Evolutionary conservation across 768 basidiomycete genomes (phyloP).

Genomic region (Boletales sp.): DNA sequence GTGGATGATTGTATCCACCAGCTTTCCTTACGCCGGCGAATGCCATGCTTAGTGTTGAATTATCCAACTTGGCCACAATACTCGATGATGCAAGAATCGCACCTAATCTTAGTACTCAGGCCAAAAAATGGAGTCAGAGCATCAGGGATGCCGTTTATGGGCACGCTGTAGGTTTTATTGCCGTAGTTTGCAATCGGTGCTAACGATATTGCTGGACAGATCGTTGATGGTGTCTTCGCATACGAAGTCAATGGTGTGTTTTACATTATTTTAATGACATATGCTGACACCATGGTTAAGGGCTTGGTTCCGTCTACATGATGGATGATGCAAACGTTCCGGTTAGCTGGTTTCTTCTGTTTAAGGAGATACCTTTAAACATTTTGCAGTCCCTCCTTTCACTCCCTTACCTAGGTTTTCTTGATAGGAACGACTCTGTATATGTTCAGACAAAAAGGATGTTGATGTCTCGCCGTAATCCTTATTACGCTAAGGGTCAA

Average conservation of each 20-base stretch:
- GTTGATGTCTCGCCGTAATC: conserved; percentile 61
- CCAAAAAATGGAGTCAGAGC: conserved; percentile 53
- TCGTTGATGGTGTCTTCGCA: conserved; percentile 64
- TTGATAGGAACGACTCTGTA: conserved; percentile 52
- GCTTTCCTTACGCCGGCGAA: conserved; percentile 79
- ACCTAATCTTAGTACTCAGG: conserved; percentile 49
- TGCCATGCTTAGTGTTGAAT: conserved; percentile 78
- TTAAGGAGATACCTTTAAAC: not conserved
- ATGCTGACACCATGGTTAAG: conserved; percentile 26
- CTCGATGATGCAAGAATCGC: conserved; percentile 49
- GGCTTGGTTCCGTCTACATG: conserved; percentile 66
- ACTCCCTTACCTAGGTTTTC: conserved; percentile 75
- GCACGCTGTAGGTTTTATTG: conserved; percentile 43
- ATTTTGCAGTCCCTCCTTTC: conserved; percentile 62
- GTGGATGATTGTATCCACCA: conserved; percentile 22
- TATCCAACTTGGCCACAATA: conserved; percentile 55
- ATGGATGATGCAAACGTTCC: conserved; percentile 89
- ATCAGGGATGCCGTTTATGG: conserved; percentile 62
- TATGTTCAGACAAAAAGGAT: conserved; percentile 64
- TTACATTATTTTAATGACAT: not conserved
- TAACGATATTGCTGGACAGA: conserved; percentile 31
- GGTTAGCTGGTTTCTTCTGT: conserved; percentile 36
- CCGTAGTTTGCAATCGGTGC: not conserved
- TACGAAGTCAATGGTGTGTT: conserved; percentile 70
- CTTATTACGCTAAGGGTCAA: conserved; percentile 63